phyloP scores from a whole-genome alignment of 2,329 filamentous ascomycete species.

The Helicocarpus griseus region DNA sequence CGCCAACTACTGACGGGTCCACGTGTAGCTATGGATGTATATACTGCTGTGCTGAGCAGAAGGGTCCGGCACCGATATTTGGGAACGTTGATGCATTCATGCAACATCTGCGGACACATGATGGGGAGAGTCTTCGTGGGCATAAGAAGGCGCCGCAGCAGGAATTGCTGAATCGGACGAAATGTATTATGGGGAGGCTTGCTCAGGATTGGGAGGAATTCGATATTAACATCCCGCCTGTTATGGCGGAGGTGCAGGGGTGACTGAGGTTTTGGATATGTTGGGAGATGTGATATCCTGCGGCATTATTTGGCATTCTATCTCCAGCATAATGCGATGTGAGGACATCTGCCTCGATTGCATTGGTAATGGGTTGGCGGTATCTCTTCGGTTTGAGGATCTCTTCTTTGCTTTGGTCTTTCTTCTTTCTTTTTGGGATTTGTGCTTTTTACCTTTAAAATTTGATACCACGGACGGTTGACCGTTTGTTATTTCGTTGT shows the following conservation, averaged over 20 bases:
- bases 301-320: no score
- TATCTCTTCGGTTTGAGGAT: not conserved
- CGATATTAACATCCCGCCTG: slow-evolving; percentile 39
- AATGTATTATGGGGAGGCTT: slow-evolving; percentile 33
- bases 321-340: no score
- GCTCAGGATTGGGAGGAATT: slow-evolving; percentile 34
- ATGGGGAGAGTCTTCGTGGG: slow-evolving; percentile 16
- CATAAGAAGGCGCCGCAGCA: slow-evolving; percentile 21
- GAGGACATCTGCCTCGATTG: no score
- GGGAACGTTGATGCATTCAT: slow-evolving; percentile 34
- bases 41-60: slow-evolving; percentile 35
- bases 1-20: slow-evolving; percentile 12
- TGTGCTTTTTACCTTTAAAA: not conserved
- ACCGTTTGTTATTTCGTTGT: not conserved
- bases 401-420: not conserved
- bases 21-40: slow-evolving; percentile 32
- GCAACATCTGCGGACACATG: slow-evolving; percentile 32
- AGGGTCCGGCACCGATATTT: slow-evolving; percentile 26
- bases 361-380: no score
- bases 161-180: slow-evolving; percentile 32
- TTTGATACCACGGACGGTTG: not conserved
- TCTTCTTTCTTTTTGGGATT: not conserved
- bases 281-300: no score
- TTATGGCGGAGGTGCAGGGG: slow-evolving; percentile 8
- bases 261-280: not conserved